phyloP scores from a whole-genome alignment of 2,329 filamentous ascomycete species.

The Aspergillus texensis region DNA sequence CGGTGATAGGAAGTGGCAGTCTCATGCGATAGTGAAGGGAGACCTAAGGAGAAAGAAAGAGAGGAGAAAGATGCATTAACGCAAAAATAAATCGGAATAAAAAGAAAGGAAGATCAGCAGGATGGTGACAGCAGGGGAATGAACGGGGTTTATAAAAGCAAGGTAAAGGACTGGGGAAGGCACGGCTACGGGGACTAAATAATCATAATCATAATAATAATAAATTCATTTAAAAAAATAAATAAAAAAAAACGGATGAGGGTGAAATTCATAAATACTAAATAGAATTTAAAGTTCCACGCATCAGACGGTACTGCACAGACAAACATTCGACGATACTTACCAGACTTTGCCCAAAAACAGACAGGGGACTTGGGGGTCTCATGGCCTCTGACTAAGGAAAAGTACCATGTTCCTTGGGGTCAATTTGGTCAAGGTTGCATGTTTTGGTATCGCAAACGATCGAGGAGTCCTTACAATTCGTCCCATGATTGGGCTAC shows the following conservation, averaged over 20 bases:
- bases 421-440: background rate
- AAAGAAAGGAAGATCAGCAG: conserved; percentile 26
- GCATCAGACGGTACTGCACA: background rate
- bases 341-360: background rate
- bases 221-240: background rate
- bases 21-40: conserved; percentile 9
- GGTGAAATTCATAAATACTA: background rate
- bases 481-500: conserved; percentile 1
- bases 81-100: background rate
- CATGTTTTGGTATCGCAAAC: conserved; percentile 3
- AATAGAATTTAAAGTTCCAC: conserved; percentile 1
- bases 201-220: background rate
- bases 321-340: background rate
- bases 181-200: background rate
- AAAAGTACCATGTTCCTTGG: background rate
- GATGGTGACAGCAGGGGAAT: conserved; percentile 16
- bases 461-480: background rate
- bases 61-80: background rate
- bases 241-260: background rate
- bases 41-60: background rate
- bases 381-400: background rate
- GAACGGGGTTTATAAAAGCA: conserved; percentile 18
- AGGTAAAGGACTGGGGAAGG: conserved; percentile 6
- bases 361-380: background rate
- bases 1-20: background rate